Conservation (phyloP, 2,329 filamentous ascomycete genomes). For the Aspergillus oerlinghausenensis region DNA sequence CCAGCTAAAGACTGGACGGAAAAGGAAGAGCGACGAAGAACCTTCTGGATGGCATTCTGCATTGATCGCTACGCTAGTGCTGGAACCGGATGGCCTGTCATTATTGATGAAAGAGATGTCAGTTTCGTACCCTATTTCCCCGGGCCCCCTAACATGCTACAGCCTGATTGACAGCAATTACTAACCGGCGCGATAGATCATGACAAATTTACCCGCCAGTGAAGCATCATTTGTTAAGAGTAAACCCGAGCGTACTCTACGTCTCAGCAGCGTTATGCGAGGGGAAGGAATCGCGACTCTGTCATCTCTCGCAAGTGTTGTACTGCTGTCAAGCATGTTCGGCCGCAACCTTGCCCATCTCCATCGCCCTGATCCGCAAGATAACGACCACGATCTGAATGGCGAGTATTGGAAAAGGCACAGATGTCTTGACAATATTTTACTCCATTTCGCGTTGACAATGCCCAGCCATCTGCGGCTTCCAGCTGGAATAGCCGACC, state of each 20-base stretch:
- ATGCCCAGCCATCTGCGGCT: slow-evolving; percentile 78
- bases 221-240: slow-evolving; percentile 83
- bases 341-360: slow-evolving; percentile 88
- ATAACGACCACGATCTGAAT: slow-evolving; percentile 81
- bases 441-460: slow-evolving; percentile 79
- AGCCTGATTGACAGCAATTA: neutral
- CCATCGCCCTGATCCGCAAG: slow-evolving; percentile 76
- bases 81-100: slow-evolving; percentile 96
- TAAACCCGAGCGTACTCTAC: slow-evolving; percentile 65
- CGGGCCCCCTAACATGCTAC: neutral
- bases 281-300: slow-evolving; percentile 69
- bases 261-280: slow-evolving; percentile 52
- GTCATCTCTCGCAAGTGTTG: slow-evolving; percentile 72
- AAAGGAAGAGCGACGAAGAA: slow-evolving; percentile 80
- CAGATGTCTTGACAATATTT: slow-evolving; percentile 78
- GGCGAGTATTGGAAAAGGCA: slow-evolving; percentile 96
- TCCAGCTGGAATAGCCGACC: slow-evolving; percentile 67
- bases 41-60: slow-evolving; percentile 93
- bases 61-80: slow-evolving; percentile 91
- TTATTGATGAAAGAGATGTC: slow-evolving; percentile 80
- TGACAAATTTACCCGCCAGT: slow-evolving; percentile 75
- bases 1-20: slow-evolving; percentile 92
- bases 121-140: slow-evolving; percentile 20
- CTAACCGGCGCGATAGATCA: slow-evolving; percentile 50
- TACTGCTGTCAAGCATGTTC: slow-evolving; percentile 83